These are phyloP conservation scores for Fusarium sp. DNA, from an alignment of 2,329 filamentous ascomycete genomes.

Conservation along the genomic window DNA sequence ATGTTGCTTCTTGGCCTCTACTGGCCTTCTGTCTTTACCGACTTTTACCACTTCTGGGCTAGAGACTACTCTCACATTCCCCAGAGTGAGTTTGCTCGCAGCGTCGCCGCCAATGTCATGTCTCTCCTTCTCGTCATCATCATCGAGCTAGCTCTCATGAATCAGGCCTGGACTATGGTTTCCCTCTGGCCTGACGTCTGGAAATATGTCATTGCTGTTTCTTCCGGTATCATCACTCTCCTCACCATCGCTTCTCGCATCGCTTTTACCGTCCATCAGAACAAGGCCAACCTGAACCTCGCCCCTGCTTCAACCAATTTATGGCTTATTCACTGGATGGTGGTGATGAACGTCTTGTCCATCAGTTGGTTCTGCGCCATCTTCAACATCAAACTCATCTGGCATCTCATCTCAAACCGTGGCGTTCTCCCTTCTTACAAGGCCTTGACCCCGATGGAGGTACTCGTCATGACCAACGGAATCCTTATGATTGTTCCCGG, in stretches of 20 bases:
- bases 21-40: conserved; percentile 68
- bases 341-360: conserved; percentile 53
- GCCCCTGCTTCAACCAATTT: conserved; percentile 37
- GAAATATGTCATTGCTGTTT: conserved; percentile 43
- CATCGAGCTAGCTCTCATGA: conserved; percentile 58
- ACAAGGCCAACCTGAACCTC: conserved; percentile 42
- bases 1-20: conserved; percentile 66
- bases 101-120: conserved; percentile 54
- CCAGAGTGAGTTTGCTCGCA: conserved; percentile 47
- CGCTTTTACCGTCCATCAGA: conserved; percentile 51
- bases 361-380: conserved; percentile 66
- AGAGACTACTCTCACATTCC: conserved; percentile 64
- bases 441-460: conserved; percentile 62
- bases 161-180: conserved; percentile 65
- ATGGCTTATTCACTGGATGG: conserved; percentile 53
- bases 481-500: conserved; percentile 67
- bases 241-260: conserved; percentile 47
- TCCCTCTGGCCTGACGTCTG: conserved; percentile 56
- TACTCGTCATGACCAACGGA: conserved; percentile 66
- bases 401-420: conserved; percentile 60
- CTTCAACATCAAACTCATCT: conserved; percentile 63
- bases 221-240: conserved; percentile 51
- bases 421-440: conserved; percentile 57
- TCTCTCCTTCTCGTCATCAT: conserved; percentile 57
- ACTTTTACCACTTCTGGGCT: conserved; percentile 70